phyloP scores from a whole-genome alignment of 306 rosid species.

The Vigna radiata region DNA sequence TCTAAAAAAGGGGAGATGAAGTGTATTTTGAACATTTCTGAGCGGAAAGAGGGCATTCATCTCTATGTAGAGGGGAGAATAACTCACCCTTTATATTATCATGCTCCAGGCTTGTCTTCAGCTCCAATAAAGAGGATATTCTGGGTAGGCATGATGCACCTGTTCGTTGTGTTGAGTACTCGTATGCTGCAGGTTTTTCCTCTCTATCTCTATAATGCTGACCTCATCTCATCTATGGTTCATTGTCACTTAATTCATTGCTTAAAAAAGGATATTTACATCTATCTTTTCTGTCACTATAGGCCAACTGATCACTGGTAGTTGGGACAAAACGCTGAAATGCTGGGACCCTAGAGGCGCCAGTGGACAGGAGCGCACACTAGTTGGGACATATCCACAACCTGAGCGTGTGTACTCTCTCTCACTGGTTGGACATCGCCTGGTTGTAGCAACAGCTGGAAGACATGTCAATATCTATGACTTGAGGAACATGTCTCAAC shows the following conservation, averaged over 20 bases:
- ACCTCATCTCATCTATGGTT: background rate
- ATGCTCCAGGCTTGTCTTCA: slow-evolving; percentile 71
- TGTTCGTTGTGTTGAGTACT: slow-evolving; percentile 93
- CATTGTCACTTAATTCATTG: background rate
- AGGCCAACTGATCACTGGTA: slow-evolving; percentile 98
- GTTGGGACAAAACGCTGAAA: slow-evolving; percentile 98
- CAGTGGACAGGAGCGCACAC: slow-evolving; percentile 92
- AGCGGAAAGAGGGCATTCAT: background rate
- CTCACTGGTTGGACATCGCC: slow-evolving; percentile 91
- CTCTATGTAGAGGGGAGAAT: background rate
- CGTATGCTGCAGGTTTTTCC: slow-evolving; percentile 77
- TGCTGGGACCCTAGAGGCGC: slow-evolving; percentile 99
- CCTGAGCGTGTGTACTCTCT: slow-evolving; percentile 98
- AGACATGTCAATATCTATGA: slow-evolving; percentile 96
- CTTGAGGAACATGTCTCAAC: slow-evolving; percentile 96
- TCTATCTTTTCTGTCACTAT: slow-evolving; percentile 14
- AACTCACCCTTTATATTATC: background rate
- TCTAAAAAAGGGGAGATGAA: background rate
- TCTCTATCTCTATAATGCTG: background rate
- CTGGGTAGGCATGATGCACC: slow-evolving; percentile 89
- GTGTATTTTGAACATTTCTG: background rate
- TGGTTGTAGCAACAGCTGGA: slow-evolving; percentile 97
- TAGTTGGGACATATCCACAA: slow-evolving; percentile 90
- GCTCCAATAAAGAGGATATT: slow-evolving; percentile 78
- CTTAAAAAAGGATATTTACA: background rate